phyloP scores from a whole-genome alignment of 23 red algal genomes.

The Pyropia yezoensis region DNA sequence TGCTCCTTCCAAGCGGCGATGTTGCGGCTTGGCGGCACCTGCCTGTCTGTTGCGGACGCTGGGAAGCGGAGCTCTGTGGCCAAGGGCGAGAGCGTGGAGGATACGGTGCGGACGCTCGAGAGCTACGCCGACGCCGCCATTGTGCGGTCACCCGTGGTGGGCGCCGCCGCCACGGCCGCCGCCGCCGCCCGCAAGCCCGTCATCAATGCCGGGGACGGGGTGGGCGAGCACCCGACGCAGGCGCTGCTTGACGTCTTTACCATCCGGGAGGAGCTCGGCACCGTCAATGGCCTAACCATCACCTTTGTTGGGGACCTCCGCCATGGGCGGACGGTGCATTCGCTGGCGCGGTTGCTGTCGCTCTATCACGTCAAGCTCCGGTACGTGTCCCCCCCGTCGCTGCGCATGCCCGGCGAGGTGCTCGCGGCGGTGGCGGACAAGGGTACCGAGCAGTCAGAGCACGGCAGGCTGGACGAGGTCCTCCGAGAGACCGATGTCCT shows the following conservation, averaged over 20 bases:
- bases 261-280: constrained; percentile 99
- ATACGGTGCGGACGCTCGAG: constrained; percentile 80
- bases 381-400: constrained; percentile 74
- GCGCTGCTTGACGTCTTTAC: constrained; percentile 97
- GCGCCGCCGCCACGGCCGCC: constrained; percentile 50
- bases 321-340: constrained; percentile 93
- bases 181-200: constrained; percentile 41
- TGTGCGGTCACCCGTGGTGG: constrained; percentile 64
- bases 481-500: constrained; percentile 84
- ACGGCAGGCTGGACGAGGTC: constrained; percentile 44
- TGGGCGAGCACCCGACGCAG: constrained; percentile 97
- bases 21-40: constrained; percentile 88
- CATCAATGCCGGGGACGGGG: constrained; percentile 93
- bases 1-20: constrained; percentile 98
- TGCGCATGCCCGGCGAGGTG: constrained; percentile 80
- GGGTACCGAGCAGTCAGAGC: constrained; percentile 82
- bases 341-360: constrained; percentile 71
- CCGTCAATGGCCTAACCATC: constrained; percentile 89
- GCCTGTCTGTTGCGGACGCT: constrained; percentile 62
- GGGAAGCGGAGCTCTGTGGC: constrained; percentile 47
- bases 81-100: constrained; percentile 85
- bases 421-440: constrained; percentile 64
- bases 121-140: constrained; percentile 86
- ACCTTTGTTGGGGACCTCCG: constrained; percentile 95
- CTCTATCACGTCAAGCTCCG: constrained; percentile 71